phyloP scores from a whole-genome alignment of 208 protist species.

The Trypanosoma brucei region DNA sequence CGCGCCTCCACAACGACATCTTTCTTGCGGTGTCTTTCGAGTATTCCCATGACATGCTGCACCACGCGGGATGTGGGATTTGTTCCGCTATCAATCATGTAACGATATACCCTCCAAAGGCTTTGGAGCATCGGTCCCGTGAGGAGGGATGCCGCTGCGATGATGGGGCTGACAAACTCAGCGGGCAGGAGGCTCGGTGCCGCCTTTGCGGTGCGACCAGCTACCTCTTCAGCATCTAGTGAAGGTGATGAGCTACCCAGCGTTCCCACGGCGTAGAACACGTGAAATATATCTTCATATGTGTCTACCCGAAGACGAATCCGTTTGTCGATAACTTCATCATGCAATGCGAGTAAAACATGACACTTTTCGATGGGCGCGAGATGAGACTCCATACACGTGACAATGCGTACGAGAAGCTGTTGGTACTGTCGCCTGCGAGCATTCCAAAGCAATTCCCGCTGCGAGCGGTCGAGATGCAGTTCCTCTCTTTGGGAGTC shows the following conservation, averaged over 20 bases:
- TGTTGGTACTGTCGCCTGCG: conserved; percentile 58
- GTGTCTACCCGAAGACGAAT: conserved; percentile 72
- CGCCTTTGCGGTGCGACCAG: conserved; percentile 9
- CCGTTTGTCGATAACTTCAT: conserved; percentile 49
- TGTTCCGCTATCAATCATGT: conserved; percentile 80
- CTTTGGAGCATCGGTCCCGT: conserved; percentile 30
- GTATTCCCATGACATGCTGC: conserved; percentile 75
- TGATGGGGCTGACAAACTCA: conserved; percentile 31
- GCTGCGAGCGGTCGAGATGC: conserved; percentile 44
- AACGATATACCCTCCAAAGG: conserved; percentile 76
- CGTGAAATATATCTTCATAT: conserved; percentile 80
- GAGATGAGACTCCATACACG: conserved; percentile 62
- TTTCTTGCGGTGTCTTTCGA: conserved; percentile 34
- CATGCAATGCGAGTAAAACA: conserved; percentile 53
- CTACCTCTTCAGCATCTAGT: conserved; percentile 20
- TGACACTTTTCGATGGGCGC: conserved; percentile 59
- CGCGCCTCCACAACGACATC: conserved; percentile 52
- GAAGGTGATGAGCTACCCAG: conserved; percentile 11
- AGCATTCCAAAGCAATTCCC: conserved; percentile 47
- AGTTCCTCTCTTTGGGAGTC: conserved; percentile 34
- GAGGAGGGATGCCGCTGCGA: conserved; percentile 38
- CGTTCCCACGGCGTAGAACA: conserved; percentile 51
- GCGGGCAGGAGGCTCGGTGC: conserved; percentile 26
- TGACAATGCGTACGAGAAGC: conserved; percentile 43
- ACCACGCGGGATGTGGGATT: conserved; percentile 57